Evolutionary conservation across 2,329 filamentous ascomycete species (phyloP).

Genomic region (Herpotrichia juniperi): DNA sequence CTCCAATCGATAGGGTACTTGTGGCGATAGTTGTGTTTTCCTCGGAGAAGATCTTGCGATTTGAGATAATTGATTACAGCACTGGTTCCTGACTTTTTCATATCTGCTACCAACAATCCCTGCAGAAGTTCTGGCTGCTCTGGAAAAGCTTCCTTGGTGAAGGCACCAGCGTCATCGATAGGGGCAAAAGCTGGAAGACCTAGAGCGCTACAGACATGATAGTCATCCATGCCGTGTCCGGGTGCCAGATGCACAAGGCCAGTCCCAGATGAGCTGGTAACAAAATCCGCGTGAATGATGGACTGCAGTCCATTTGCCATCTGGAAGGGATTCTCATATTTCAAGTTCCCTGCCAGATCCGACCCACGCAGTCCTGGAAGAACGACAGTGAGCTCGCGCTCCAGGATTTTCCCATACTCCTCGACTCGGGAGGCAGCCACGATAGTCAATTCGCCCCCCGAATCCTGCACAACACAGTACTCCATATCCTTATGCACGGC

Average conservation of each 20-base stretch:
- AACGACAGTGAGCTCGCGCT: conserved; percentile 54
- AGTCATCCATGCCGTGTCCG: conserved; percentile 96
- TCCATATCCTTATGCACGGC: conserved; percentile 76
- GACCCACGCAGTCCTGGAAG: conserved; percentile 66
- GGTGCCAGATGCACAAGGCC: conserved; percentile 95
- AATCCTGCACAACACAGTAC: conserved; percentile 69
- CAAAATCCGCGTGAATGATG: conserved; percentile 85
- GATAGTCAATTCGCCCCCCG: conserved; percentile 64
- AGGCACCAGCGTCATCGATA: conserved; percentile 79
- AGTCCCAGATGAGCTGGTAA: conserved; percentile 87
- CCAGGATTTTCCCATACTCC: conserved; percentile 45
- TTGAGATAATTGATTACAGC: conserved; percentile 73
- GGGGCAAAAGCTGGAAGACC: conserved; percentile 79
- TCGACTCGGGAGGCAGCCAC: conserved; percentile 75
- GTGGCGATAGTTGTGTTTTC: conserved; percentile 75
- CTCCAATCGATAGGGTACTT: conserved; percentile 99
- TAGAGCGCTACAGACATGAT: conserved; percentile 75
- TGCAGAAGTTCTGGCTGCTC: conserved; percentile 69
- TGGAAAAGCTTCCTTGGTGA: conserved; percentile 80
- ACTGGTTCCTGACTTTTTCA: conserved; percentile 60
- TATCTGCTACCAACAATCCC: conserved; percentile 73
- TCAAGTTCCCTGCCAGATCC: conserved; percentile 65
- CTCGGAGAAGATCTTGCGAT: conserved; percentile 61
- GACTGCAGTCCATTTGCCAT: conserved; percentile 66
- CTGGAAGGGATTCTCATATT: conserved; percentile 75